Base-by-base conservation (phyloP, 495 filamentous ascomycete genomes). In the Polyplosphaeria fusca region DNA sequence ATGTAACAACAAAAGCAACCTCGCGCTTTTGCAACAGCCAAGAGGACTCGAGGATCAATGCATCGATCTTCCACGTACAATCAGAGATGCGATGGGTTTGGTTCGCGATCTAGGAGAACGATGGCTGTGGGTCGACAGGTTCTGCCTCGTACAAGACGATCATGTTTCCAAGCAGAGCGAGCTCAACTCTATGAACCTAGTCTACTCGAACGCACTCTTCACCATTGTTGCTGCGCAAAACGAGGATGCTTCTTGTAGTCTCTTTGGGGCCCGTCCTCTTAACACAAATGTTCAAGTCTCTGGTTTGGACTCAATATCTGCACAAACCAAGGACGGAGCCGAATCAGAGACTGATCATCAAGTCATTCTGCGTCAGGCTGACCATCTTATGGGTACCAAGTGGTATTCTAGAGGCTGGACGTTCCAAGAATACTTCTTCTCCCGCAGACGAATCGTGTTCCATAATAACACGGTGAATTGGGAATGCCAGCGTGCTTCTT, bases 401-500 rank as follows among this genome's bases (percentile, higher is more conserved):
- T 37, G 51, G 35, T 55, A 32, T 46, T 24, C 42, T 27, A 63
- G 69, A 9, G 69, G 57, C 4, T 71, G 69, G 69, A 69, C 67
- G 14, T 69, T 60, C 30, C 69, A 71, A 62, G 69, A 71, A 55
- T 53, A 55, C 22, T 22, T 49, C 0, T 51, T 66, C 11, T 53
- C 67, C 5, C 56, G 54, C 16, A 51, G 68, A 5, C 55, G 47
- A 18, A 12, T 71, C 11, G 39, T 67, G 20, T 70, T 69, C 48
- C 46, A 56, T 3, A 18, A 55, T 14, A 48, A 62, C 1, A 47
- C 46, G 13, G 18, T 67, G 7, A 43, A 64, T 39, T 69, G 64
- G 65, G 61, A 69, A 46, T 69, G 67, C 40, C 37, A 44, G 9
- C 52, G 55, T n/a, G 26, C 22, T 24, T 19, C 26, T 9, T 66